Conservation (phyloP, 331 rosid genomes). For the Malus hybrid region DNA sequence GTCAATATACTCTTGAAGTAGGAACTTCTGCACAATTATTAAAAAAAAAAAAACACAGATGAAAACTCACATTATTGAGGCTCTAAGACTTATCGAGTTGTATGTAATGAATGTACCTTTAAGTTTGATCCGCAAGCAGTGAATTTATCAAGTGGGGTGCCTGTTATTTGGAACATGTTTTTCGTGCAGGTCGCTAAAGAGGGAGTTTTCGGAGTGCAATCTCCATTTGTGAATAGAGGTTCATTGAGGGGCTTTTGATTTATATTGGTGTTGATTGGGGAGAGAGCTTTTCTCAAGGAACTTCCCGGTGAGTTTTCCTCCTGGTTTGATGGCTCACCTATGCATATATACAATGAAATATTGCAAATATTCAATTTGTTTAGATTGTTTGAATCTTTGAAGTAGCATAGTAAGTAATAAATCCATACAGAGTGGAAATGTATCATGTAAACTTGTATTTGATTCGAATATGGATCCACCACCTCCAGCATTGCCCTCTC, state of each 20-base stretch:
- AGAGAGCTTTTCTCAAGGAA: slow-evolving; percentile 60
- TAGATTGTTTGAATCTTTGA: not conserved
- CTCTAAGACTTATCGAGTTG: not conserved
- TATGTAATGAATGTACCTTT: slow-evolving; percentile 42
- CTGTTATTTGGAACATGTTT: slow-evolving; percentile 19
- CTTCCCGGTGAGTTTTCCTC: slow-evolving; percentile 21
- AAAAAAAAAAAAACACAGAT: not conserved
- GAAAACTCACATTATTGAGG: slow-evolving; percentile 11
- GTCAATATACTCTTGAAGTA: slow-evolving; percentile 64
- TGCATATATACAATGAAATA: not conserved
- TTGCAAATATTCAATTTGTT: not conserved
- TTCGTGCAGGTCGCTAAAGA: slow-evolving; percentile 23
- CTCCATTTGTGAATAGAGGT: slow-evolving; percentile 10
- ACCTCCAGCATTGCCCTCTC: slow-evolving; percentile 16
- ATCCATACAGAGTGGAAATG: not conserved
- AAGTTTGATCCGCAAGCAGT: slow-evolving; percentile 45
- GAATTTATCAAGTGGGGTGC: slow-evolving; percentile 68
- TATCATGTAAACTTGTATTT: slow-evolving; percentile 28
- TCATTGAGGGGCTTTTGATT: slow-evolving; percentile 19
- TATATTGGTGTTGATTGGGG: slow-evolving; percentile 48
- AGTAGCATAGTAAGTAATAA: not conserved
- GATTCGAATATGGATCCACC: slow-evolving; percentile 24
- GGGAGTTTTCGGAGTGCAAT: slow-evolving; percentile 35
- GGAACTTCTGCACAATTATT: slow-evolving; percentile 37
- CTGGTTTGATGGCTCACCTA: slow-evolving; percentile 30